A percentile compares a stretch with the other conserved stretches of the same genome.
Evolutionary conservation across 345 rosid species (phyloP).

Genomic region (Pelargonium nanum): DNA sequence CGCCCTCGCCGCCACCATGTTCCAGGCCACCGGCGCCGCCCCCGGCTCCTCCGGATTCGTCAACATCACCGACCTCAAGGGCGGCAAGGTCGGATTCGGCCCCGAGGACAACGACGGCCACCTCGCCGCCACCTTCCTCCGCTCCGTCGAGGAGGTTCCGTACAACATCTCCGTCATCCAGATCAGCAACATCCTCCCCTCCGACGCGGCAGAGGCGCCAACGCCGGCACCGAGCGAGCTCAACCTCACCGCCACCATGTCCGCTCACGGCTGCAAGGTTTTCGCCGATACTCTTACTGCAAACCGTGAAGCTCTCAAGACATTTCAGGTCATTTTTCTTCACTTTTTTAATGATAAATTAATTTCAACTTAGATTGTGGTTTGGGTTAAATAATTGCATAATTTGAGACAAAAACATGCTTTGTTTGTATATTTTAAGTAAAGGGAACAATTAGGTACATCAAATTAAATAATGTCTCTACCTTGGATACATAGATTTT

Average conservation of each 20-base stretch:
- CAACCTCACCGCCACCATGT: constrained; percentile 70
- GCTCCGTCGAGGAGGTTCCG: constrained; percentile 68
- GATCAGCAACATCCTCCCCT: constrained; percentile 63
- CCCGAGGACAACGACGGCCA: constrained; percentile 49
- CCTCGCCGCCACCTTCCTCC: constrained; percentile 43
- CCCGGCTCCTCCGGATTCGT: constrained; percentile 78
- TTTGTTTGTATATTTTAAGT: too few relatives aligned
- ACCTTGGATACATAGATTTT: too few relatives aligned
- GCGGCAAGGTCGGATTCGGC: constrained; percentile 82
- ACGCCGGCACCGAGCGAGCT: constrained; percentile 61
- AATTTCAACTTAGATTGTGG: too few relatives aligned
- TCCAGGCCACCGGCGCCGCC: constrained; percentile 85
- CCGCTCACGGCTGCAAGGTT: constrained; percentile 81
- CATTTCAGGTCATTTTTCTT: constrained; percentile 40
- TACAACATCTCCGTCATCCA: constrained; percentile 89
- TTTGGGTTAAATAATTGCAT: too few relatives aligned
- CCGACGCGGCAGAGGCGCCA: constrained; percentile 71
- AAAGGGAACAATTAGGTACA: too few relatives aligned
- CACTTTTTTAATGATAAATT: too few relatives aligned
- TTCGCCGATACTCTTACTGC: constrained; percentile 66
- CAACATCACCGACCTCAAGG: constrained; percentile 69
- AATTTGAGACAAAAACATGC: too few relatives aligned
- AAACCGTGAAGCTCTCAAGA: constrained; percentile 46
- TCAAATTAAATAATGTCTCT: too few relatives aligned
- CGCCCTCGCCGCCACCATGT: constrained; percentile 84